phyloP scores from a whole-genome alignment of 306 rosid genomes.

The Acacia melanoxylon region DNA sequence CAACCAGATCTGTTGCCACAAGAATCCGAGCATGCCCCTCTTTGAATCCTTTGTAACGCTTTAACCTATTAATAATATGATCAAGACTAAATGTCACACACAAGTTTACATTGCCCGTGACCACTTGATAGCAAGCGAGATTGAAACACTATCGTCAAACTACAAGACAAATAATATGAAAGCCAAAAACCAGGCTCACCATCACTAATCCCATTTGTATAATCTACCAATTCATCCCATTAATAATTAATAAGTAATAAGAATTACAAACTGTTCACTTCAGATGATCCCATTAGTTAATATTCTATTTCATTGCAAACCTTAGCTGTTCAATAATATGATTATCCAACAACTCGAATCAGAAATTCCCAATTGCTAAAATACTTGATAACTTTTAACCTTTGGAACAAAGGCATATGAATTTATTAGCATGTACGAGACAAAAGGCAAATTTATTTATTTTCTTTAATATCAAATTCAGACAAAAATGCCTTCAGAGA shows the following conservation, averaged over 20 bases:
- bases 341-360: constrained; percentile 11
- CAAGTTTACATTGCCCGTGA: constrained; percentile 3
- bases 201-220: background rate
- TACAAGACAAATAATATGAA: background rate
- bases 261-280: background rate
- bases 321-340: background rate
- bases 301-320: background rate
- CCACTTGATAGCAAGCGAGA: background rate
- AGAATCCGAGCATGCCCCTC: constrained; percentile 82
- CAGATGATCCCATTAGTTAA: background rate
- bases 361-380: background rate
- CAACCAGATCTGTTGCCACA: constrained; percentile 80
- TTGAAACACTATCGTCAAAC: background rate
- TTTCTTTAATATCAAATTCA: background rate
- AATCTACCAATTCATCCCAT: background rate
- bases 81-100: background rate
- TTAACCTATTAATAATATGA: constrained; percentile 44
- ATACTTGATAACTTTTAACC: background rate
- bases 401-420: background rate
- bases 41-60: constrained; percentile 76
- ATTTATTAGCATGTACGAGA: background rate
- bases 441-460: background rate
- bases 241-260: background rate
- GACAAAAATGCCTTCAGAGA: background rate
- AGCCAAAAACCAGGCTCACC: background rate